Evolutionary conservation across 1,139 yeast genomes (phyloP).

Genomic region (Pichia sp.): DNA sequence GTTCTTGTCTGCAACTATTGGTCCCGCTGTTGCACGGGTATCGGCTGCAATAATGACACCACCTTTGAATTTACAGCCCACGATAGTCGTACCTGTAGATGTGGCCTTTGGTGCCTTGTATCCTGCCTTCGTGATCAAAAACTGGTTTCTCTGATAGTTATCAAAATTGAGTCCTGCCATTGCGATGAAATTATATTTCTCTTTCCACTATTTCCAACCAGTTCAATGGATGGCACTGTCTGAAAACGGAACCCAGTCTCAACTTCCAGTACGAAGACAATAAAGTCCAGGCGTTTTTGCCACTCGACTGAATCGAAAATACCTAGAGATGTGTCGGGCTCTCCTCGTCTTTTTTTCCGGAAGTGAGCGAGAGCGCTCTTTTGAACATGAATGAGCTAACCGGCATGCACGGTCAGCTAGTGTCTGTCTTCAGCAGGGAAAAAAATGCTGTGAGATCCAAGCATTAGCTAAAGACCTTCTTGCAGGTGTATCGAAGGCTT

Average conservation of each 20-base stretch:
- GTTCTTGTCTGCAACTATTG: constrained; percentile 94
- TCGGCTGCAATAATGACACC: constrained; percentile 99
- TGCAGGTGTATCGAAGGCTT: too few relatives aligned
- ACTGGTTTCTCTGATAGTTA: constrained; percentile 83
- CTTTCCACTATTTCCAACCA: not conserved
- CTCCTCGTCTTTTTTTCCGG: not conserved
- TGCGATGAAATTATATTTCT: not conserved
- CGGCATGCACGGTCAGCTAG: not conserved
- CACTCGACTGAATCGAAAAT: constrained; percentile 4
- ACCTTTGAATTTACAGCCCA: constrained; percentile 84
- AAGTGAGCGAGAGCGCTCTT: not conserved
- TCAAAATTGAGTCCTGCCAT: constrained; percentile 95
- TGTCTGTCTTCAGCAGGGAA: too few relatives aligned
- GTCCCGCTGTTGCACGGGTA: constrained; percentile 95
- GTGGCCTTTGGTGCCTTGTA: constrained; percentile 81
- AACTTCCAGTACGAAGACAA: not conserved
- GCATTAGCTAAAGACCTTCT: not conserved
- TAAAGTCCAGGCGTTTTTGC: constrained; percentile 7
- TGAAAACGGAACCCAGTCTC: not conserved
- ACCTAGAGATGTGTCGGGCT: not conserved
- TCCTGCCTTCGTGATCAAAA: constrained; percentile 60
- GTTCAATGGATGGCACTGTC: not conserved
- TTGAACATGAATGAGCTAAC: not conserved
- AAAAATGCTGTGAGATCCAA: not conserved
- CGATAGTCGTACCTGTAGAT: constrained; percentile 97